Evolutionary conservation across 1,284 basidiomycete species (phyloP), one percentile per base, ranked within the genome.

Genomic region (Sutorius eximius): DNA sequence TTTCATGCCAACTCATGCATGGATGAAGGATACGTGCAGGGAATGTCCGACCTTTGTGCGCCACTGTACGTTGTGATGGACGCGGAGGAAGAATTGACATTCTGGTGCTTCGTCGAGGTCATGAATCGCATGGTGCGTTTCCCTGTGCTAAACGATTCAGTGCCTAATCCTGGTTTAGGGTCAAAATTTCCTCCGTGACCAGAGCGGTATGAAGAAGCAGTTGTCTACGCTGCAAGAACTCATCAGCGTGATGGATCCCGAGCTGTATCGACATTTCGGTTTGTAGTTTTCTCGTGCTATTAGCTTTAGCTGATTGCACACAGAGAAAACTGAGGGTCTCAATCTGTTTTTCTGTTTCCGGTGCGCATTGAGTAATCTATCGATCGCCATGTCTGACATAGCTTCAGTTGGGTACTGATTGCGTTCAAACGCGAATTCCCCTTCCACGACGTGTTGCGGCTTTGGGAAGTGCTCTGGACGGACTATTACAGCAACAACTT

Each of bases 311-410:
- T 69, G 11, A 57, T 45, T 15, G 0, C 11, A 36, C 27, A 55
- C 74, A 89, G 95, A 98, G 70, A 90, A 90, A 73, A 88, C 87
- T 0, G 95, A 95, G 57, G 89, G 85, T 2, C 78, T 99, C 56
- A 98, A 99, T 71, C 74, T 99, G 32, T 99, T 99, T 79, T 98
- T 98, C 80, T 97, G 94, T 72, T 99, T 97, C 82, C 85, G 95
- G 80, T 95, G 78, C 64, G 76, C 56, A 54, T 32, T 15, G 33
- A 51, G 29, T 27, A 0, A 0, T 20, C 22, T 47, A 16, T 49
- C 24, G 2, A 30, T 13, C 16, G n/a, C 18, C 11, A 12, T 37
- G 22, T 45, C 33, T 65, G 5, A 57, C 51, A 3, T 38, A 16
- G 36, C 41, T 36, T 10, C 24, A 86, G 91, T 50, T 94, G 91